Base-by-base conservation (phyloP, 345 rosid species). In the Leavenworthia alabamica region DNA sequence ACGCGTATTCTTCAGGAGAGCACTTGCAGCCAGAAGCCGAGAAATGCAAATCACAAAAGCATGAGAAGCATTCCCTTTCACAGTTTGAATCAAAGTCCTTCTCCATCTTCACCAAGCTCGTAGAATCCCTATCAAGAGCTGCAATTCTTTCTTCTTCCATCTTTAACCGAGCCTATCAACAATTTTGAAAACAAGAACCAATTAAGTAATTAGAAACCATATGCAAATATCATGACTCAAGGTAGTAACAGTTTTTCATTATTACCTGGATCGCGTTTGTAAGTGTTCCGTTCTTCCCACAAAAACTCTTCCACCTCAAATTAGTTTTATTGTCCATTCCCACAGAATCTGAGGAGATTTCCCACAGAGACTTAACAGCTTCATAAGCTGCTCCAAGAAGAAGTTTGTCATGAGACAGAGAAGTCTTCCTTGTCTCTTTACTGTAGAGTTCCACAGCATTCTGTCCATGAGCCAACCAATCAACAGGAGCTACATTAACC, bases 401-500 rank as follows among this genome's bases (percentile, higher is more conserved):
- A 53, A 93, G 79, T 65, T 89, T 93, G 78, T 93, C 99, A 62
- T 93, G 97, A 13, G 97, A 93, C 28, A 93, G 72, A 16, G 99
- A 93, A 53, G 96, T 86, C 76, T 89, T 93, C 37, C 88, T 87
- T 36, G 45, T 67, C 73, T 89, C 96, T 68, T 79, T 64, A 55
- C 97, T 82, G 56, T 93, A 93, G 24, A 86, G 82, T 60, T 93
- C 99, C 39, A 89, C 90, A 31, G 99, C 97, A 50, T 77, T 74
- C 71, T 93, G 99, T 26, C 99, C 99, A 78, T 81, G 94, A 57
- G 77, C 75, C 54, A 93, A 71, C 99, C 99, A 93, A 78, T 89
- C 97, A 76, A 93, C 82, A 7, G 99, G 99, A 43, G 99, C 99
- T 19, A 89, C 99, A 74, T 93, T 93, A 33, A 93, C 99, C 23